Evolutionary conservation across 1,284 basidiomycete genomes (phyloP).

Genomic region (Irpex sp.): DNA sequence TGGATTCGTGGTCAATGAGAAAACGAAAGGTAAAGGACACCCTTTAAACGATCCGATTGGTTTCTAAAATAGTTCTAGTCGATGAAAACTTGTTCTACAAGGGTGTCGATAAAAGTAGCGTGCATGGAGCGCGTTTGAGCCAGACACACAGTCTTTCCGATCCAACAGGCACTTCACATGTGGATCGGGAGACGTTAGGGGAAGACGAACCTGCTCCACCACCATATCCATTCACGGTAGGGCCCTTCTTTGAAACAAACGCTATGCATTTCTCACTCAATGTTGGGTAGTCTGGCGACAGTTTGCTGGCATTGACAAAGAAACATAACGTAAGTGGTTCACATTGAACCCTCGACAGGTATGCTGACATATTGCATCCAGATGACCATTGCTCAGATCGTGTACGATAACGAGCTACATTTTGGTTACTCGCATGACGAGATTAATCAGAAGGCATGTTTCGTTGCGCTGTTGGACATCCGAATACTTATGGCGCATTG

Average conservation of each 20-base stretch:
- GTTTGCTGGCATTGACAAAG: constrained; percentile 72
- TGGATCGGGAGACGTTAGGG: constrained; percentile 20
- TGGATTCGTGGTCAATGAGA: constrained; percentile 89
- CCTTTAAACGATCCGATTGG: constrained; percentile 1
- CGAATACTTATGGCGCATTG: background rate
- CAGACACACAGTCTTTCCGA: constrained; percentile 56
- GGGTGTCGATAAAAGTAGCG: constrained; percentile 82
- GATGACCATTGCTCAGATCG: constrained; percentile 93
- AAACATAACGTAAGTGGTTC: constrained; percentile 72
- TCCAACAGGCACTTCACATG: constrained; percentile 43
- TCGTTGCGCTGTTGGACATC: background rate
- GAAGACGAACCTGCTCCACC: constrained; percentile 52
- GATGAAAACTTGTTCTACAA: constrained; percentile 97
- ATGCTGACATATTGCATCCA: constrained; percentile 29
- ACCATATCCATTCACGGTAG: constrained; percentile 71
- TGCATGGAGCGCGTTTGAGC: constrained; percentile 75
- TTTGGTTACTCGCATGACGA: constrained; percentile 75
- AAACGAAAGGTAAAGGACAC: constrained; percentile 64
- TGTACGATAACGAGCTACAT: constrained; percentile 90
- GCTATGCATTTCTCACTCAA: background rate
- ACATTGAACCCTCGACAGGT: background rate
- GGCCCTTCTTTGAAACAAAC: constrained; percentile 2
- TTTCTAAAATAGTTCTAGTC: constrained; percentile 37
- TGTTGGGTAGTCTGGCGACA: constrained; percentile 60
- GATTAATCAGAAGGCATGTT: constrained; percentile 65